A percentile compares a stretch with the other conserved stretches of the same genome.
phyloP scores from a whole-genome alignment of 2,329 filamentous ascomycete species.

The Alternaria sp. region DNA sequence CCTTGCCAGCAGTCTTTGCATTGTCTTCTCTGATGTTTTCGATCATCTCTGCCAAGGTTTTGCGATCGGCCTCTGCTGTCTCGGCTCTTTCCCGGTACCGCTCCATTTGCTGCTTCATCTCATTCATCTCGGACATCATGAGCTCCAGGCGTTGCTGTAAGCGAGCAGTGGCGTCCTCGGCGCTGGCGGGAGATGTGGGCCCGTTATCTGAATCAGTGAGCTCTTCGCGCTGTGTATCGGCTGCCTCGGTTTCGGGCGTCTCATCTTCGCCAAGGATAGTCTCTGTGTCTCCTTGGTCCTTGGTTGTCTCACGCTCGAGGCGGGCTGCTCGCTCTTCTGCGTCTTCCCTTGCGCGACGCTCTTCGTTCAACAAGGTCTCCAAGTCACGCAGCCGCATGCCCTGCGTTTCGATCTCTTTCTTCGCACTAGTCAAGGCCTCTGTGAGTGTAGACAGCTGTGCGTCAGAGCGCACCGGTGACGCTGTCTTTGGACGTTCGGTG shows the following conservation, averaged over 20 bases:
- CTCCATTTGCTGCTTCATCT: constrained; percentile 80
- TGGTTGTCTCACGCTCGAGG: constrained; percentile 66
- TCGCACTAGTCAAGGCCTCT: constrained; percentile 82
- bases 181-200: constrained; percentile 22
- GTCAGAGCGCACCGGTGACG: constrained; percentile 67
- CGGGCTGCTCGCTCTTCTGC: constrained; percentile 82
- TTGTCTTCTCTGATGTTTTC: constrained; percentile 76
- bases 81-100: constrained; percentile 79
- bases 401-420: constrained; percentile 86
- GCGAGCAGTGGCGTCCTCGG: constrained; percentile 52
- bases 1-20: constrained; percentile 49
- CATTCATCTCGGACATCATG: constrained; percentile 80
- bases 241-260: constrained; percentile 14
- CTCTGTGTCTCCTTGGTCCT: constrained; percentile 46
- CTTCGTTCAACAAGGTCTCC: constrained; percentile 77
- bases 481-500: constrained; percentile 73
- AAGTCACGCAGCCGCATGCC: constrained; percentile 78
- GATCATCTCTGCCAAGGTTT: constrained; percentile 86
- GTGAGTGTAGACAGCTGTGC: constrained; percentile 84
- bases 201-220: constrained; percentile 25
- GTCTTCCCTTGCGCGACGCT: constrained; percentile 79
- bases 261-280: constrained; percentile 26
- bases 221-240: constrained; percentile 21
- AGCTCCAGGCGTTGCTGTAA: constrained; percentile 75
- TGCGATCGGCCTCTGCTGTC: constrained; percentile 78